Evolutionary conservation across 2,329 filamentous ascomycete species (phyloP).

Genomic region (Paecilomyces sp.): DNA sequence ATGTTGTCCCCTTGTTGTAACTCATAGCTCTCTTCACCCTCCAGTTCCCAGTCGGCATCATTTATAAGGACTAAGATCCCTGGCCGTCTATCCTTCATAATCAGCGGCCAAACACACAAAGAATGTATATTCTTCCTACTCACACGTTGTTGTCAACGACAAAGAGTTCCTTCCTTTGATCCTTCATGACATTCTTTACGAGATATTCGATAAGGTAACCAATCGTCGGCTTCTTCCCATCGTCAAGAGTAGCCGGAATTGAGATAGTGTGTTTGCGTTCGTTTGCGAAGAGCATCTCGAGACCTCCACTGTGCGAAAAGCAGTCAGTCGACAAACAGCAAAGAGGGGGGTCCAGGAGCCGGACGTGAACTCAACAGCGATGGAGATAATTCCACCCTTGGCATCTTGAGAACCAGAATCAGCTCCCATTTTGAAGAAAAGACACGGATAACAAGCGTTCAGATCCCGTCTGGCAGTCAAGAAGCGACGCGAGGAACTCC

Average conservation of each 20-base stretch:
- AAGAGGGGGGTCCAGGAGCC: constrained; percentile 12
- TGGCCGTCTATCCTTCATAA: constrained; percentile 60
- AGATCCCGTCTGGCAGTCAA: background rate
- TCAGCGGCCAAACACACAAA: constrained; percentile 5
- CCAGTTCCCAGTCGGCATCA: constrained; percentile 96
- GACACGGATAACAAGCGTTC: background rate
- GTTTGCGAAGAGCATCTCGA: constrained; percentile 90
- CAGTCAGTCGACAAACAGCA: constrained; percentile 4
- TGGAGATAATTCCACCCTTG: constrained; percentile 36
- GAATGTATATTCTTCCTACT: constrained; percentile 33
- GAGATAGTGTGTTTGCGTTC: constrained; percentile 64
- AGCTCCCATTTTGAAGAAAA: constrained; percentile 3
- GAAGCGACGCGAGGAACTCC: background rate
- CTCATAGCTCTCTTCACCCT: constrained; percentile 87
- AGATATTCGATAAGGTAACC: constrained; percentile 72
- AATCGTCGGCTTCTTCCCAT: constrained; percentile 59
- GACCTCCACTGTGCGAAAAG: constrained; percentile 59
- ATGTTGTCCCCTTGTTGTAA: constrained; percentile 78
- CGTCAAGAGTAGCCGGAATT: constrained; percentile 56
- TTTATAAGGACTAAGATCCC: constrained; percentile 96
- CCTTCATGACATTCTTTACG: constrained; percentile 75
- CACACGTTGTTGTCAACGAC: constrained; percentile 83
- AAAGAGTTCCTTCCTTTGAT: constrained; percentile 79
- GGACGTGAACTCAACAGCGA: constrained; percentile 71
- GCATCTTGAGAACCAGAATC: constrained; percentile 1